Percentiles rank a stretch among this genome's conserved stretches.
These are phyloP conservation scores for Cicer yamashitae DNA, from an alignment of 306 rosid genomes.

Conservation along the genomic window DNA sequence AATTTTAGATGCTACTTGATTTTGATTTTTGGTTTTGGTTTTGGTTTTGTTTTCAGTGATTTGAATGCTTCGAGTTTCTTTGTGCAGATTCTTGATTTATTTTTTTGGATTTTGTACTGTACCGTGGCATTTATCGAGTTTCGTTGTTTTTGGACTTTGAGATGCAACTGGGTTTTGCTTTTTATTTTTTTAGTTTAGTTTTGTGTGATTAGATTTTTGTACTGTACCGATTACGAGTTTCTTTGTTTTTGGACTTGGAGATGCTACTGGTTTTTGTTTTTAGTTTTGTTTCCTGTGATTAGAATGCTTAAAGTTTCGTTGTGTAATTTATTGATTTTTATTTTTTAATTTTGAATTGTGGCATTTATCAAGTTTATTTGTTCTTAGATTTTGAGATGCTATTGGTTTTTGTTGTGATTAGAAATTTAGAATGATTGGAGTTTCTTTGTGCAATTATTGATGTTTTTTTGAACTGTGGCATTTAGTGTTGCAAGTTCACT, in stretches of 20 bases:
- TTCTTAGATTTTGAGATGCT: slow-evolving; percentile 21
- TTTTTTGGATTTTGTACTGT: background rate
- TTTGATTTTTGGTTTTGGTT: background rate
- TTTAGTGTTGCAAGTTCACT: slow-evolving; percentile 53
- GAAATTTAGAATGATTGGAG: slow-evolving; percentile 19
- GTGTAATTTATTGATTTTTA: background rate
- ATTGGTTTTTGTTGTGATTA: background rate
- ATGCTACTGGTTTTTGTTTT: background rate
- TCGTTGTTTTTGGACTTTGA: background rate
- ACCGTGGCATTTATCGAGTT: background rate
- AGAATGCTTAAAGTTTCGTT: background rate
- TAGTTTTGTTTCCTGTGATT: background rate
- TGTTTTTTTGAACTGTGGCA: slow-evolving; percentile 16
- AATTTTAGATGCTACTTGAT: slow-evolving; percentile 13
- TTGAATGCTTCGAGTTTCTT: slow-evolving; percentile 12
- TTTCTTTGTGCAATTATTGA: slow-evolving; percentile 12
- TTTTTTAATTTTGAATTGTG: background rate
- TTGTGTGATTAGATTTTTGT: background rate
- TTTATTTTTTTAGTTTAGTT: background rate
- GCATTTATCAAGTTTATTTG: background rate
- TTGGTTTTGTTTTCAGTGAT: slow-evolving; percentile 24
- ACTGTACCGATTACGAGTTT: background rate
- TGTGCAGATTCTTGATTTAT: background rate
- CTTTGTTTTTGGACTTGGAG: background rate
- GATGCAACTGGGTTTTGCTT: background rate